Evolutionary conservation across 495 filamentous ascomycete genomes (phyloP), one percentile per base, ranked within the genome.

Genomic region (Trichodelitschia bisporula): DNA sequence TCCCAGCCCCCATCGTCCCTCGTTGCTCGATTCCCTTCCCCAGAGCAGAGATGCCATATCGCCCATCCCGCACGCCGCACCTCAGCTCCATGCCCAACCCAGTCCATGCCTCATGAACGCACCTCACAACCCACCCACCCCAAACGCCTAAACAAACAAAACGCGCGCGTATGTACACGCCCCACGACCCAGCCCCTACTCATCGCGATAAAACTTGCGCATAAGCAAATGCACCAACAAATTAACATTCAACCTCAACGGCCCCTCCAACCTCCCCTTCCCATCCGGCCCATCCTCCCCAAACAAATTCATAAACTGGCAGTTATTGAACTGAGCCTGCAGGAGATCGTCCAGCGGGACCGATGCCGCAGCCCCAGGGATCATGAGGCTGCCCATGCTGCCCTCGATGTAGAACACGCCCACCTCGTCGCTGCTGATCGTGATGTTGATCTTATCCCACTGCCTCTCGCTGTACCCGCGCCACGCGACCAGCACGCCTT

Each of bases 241-340:
- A 51, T 97, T 93, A 38, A 95, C 86, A 50, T 93, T 93, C 37
- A 97, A 64, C 53, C 71, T 67, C 46, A 89, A 56, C 39, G 68
- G 64, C 15, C 80, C 46, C 17, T 30, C 38, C 5, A 36, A 39
- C 27, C 32, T 37, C 2, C 35, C 40, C 42, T 9, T 9, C 4
- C 8, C 18, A 18, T 18, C 18, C 14, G 15, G 15, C 6, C 21
- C n/a, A 24, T n/a, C 21, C 16, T 39, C 78, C 35, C 89, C 84
- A 42, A 93, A 97, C 36, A 97, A 62, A 42, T 72, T 78, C 68
- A 92, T 76, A 49, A 82, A 89, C 51, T 92, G 79, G 39, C 76
- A 73, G 41, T 84, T 80, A 50, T 92, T 83, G 53, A 92, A 97
- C 54, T 97, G 86, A 31, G 77, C 84, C 55, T 92, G 80, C 42